A percentile compares a stretch with the other conserved stretches of the same genome.
These are phyloP conservation scores for Wickerhamomyces sp. DNA, from an alignment of 1,139 yeast genomes.

Conservation along the genomic window DNA sequence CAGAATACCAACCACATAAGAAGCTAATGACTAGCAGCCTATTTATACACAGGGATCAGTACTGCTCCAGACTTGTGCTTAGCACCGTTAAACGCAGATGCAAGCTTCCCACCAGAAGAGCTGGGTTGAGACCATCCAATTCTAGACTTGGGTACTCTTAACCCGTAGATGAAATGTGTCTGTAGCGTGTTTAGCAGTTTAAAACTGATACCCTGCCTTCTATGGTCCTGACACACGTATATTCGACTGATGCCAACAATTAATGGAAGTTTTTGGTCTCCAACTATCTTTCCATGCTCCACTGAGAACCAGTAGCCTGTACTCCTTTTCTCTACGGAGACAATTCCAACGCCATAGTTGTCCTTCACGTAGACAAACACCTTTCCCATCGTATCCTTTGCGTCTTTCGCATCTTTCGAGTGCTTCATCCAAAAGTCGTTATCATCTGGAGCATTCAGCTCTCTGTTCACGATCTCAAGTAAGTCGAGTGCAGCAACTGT, in stretches of 20 bases:
- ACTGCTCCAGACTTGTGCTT: slow-evolving; percentile 45
- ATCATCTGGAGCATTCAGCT: slow-evolving; percentile 55
- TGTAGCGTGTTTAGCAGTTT: slow-evolving; percentile 39
- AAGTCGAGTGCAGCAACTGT: slow-evolving; percentile 33
- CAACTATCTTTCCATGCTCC: slow-evolving; percentile 21
- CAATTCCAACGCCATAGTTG: slow-evolving; percentile 47
- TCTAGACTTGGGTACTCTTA: slow-evolving; percentile 34
- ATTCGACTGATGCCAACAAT: slow-evolving; percentile 59
- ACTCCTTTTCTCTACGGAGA: slow-evolving; percentile 37
- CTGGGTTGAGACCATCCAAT: slow-evolving; percentile 76
- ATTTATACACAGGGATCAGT: slow-evolving; percentile 46
- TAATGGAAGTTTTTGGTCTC: slow-evolving; percentile 22
- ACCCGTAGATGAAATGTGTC: slow-evolving; percentile 48
- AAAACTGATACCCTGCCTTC: slow-evolving; percentile 48
- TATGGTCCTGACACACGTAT: slow-evolving; percentile 52
- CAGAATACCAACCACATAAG: too few relatives aligned
- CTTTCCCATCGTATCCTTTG: slow-evolving; percentile 10
- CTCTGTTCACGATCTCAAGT: slow-evolving; percentile 51
- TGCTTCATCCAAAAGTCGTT: slow-evolving; percentile 45
- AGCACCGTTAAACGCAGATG: slow-evolving; percentile 46
- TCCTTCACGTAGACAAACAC: slow-evolving; percentile 43
- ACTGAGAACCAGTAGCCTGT: slow-evolving; percentile 47
- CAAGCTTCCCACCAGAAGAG: slow-evolving; percentile 53
- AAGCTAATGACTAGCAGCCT: too few relatives aligned
- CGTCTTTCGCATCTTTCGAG: too few relatives aligned